Conservation (phyloP, 164 flowering plant genomes). For the Umbellularia californica region DNA sequence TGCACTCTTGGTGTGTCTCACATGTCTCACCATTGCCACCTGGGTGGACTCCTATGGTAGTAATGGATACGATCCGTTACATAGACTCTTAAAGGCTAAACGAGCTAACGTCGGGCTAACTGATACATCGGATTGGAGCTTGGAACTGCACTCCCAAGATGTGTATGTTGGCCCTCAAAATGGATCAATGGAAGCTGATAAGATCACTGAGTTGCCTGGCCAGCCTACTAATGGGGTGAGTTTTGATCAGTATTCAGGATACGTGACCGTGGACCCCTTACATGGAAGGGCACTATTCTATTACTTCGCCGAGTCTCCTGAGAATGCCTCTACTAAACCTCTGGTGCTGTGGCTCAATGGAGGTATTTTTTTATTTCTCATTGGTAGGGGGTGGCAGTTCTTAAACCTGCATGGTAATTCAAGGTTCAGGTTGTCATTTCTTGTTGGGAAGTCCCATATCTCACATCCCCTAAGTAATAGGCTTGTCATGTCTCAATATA, state of each 20-base stretch:
- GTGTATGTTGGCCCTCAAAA: slow-evolving; percentile 12
- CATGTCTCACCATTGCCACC: neutral
- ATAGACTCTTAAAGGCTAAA: neutral
- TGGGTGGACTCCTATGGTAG: neutral
- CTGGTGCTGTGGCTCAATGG: slow-evolving; percentile 93
- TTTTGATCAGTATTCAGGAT: slow-evolving; percentile 49
- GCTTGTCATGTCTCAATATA: no score
- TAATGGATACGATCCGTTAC: neutral
- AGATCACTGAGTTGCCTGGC: slow-evolving; percentile 37
- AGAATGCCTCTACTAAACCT: slow-evolving; percentile 45
- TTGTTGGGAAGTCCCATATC: no score
- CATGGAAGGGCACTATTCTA: slow-evolving; percentile 37
- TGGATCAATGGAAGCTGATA: slow-evolving; percentile 33
- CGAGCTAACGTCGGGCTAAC: neutral
- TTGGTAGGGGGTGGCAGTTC: neutral
- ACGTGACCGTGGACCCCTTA: slow-evolving; percentile 34
- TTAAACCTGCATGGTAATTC: neutral
- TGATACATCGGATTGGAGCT: neutral
- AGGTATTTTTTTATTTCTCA: slow-evolving; percentile 32
- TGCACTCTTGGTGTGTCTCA: neutral
- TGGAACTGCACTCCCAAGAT: neutral
- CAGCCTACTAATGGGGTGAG: slow-evolving; percentile 38
- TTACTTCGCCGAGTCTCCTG: slow-evolving; percentile 9
- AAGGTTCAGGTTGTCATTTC: neutral
- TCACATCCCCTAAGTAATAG: no score